Percentiles rank a stretch among this genome's conserved stretches.
phyloP scores from a whole-genome alignment of 257 asterid genomes.

The Salvia rosmarinus region DNA sequence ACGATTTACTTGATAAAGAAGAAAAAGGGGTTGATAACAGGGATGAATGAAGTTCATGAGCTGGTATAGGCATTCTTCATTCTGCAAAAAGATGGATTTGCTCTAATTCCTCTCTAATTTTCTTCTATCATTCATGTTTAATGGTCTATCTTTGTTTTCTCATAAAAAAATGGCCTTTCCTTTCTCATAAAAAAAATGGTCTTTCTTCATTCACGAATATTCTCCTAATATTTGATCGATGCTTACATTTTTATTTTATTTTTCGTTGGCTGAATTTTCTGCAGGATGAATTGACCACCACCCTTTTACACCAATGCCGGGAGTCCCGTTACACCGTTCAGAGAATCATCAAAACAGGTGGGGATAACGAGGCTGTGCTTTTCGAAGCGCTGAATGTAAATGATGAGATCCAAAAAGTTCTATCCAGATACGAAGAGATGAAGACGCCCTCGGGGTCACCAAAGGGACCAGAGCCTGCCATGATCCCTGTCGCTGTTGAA shows the following conservation, averaged over 20 bases:
- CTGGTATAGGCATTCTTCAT: not conserved
- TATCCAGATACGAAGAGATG: slow-evolving; percentile 80
- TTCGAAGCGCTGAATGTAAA: slow-evolving; percentile 93
- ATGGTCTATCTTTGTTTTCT: not conserved
- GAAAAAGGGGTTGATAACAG: not conserved
- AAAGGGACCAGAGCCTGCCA: slow-evolving; percentile 82
- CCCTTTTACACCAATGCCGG: slow-evolving; percentile 82
- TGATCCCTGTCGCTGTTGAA: slow-evolving; percentile 89
- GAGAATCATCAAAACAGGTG: slow-evolving; percentile 79
- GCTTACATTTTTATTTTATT: not conserved
- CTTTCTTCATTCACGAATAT: not conserved
- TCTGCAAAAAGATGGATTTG: not conserved
- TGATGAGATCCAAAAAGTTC: slow-evolving; percentile 85
- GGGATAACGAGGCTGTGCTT: slow-evolving; percentile 88
- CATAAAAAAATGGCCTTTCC: no score
- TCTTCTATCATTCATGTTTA: not conserved
- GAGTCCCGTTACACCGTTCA: slow-evolving; percentile 80
- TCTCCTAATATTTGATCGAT: not conserved
- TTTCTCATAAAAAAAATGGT: no score
- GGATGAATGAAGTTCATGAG: not conserved
- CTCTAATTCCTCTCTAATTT: not conserved
- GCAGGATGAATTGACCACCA: slow-evolving; percentile 86
- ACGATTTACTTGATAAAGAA: not conserved
- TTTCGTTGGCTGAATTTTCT: slow-evolving; percentile 16
- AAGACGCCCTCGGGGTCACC: slow-evolving; percentile 59